These are phyloP conservation scores for Colletotrichum falcatum DNA, from an alignment of 2,329 filamentous ascomycete species.

Conservation along the genomic window DNA sequence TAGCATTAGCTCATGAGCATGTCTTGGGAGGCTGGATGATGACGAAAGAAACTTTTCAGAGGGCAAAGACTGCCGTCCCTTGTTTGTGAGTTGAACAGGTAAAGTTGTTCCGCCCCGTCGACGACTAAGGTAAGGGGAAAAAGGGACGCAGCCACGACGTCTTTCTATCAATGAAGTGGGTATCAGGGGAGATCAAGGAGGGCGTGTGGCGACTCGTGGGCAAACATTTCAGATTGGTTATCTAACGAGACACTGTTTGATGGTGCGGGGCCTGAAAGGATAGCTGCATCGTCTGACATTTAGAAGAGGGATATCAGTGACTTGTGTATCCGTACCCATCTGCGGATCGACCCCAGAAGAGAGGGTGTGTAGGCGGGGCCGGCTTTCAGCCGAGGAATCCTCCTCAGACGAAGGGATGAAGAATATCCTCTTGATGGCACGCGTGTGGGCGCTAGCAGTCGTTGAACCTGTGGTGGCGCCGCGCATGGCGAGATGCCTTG, in stretches of 20 bases:
- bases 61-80: background rate
- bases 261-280: constrained; percentile 2
- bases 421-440: constrained; percentile 14
- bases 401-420: constrained; percentile 12
- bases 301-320: constrained; percentile 11
- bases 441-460: constrained; percentile 11
- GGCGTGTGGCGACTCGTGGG: constrained; percentile 13
- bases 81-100: constrained; percentile 19
- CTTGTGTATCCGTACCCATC: background rate
- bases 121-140: constrained; percentile 21
- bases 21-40: constrained; percentile 18
- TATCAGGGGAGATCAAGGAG: background rate
- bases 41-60: constrained; percentile 24
- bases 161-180: constrained; percentile 17
- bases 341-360: constrained; percentile 11
- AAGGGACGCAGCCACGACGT: constrained; percentile 8
- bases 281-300: constrained; percentile 15
- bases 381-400: constrained; percentile 17
- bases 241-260: constrained; percentile 24
- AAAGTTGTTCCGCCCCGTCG: constrained; percentile 25
- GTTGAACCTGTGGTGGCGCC: constrained; percentile 14
- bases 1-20: constrained; percentile 32
- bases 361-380: background rate
- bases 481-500: constrained; percentile 8
- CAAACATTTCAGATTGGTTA: constrained; percentile 18